phyloP scores from a whole-genome alignment of 225 moss, liverwort and hornwort genomes.

The Physcomitrellopsis africana region DNA sequence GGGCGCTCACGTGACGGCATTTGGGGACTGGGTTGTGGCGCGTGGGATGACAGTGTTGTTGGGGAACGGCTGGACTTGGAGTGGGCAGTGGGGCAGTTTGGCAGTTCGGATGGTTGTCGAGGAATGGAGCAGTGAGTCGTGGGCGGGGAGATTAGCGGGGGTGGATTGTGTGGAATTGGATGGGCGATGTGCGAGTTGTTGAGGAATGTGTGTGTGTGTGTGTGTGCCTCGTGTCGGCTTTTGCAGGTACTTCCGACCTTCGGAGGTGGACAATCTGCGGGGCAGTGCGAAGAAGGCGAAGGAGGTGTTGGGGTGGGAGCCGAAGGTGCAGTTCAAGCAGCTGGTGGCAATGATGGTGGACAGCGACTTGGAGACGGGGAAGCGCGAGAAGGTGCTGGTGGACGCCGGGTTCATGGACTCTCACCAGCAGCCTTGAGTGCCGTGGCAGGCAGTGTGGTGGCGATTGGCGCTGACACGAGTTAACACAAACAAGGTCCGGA shows the following conservation, averaged over 20 bases:
- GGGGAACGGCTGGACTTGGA: too few species aligned
- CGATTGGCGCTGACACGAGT: too few species aligned
- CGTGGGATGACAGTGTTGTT: too few species aligned
- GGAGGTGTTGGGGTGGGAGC: slow-evolving; percentile 44
- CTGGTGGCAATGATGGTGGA: slow-evolving; percentile 71
- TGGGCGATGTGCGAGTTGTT: not conserved
- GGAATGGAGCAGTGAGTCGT: not conserved
- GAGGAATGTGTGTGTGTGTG: not conserved
- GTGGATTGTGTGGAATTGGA: not conserved
- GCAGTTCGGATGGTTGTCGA: not conserved
- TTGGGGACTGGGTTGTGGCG: too few species aligned
- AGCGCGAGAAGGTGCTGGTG: slow-evolving; percentile 66
- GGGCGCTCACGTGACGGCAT: too few species aligned
- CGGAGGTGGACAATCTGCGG: slow-evolving; percentile 65
- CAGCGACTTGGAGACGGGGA: slow-evolving; percentile 52
- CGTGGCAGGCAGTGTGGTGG: too few species aligned
- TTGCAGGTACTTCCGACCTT: slow-evolving; percentile 59
- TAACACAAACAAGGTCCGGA: too few species aligned
- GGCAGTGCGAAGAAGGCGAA: slow-evolving; percentile 53
- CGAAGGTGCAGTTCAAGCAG: slow-evolving; percentile 57
- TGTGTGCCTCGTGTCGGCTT: not conserved
- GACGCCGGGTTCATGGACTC: slow-evolving; percentile 59
- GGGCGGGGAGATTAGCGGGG: not conserved
- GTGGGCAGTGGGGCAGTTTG: too few species aligned
- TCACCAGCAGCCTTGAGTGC: slow-evolving; percentile 63